Conservation (phyloP, 2,329 filamentous ascomycete genomes). For the Fusarium mangiferae region DNA sequence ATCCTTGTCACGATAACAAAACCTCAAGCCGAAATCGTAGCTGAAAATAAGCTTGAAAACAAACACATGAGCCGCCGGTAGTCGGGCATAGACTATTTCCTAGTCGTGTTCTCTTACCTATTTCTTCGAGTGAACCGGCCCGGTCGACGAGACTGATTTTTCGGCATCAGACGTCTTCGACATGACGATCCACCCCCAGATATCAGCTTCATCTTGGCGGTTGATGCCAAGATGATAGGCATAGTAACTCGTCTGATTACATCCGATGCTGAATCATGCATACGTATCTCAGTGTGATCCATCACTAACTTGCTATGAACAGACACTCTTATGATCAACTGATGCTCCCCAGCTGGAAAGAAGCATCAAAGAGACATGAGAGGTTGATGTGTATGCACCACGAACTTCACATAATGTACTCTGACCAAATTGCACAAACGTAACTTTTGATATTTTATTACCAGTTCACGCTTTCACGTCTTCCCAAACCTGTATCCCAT, state of each 20-base stretch:
- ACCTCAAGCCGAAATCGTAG: background rate
- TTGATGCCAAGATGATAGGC: conserved; percentile 20
- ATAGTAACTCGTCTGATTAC: background rate
- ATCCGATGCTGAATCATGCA: conserved; percentile 1
- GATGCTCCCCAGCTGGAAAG: background rate
- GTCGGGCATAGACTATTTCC: conserved; percentile 3
- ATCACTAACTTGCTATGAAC: background rate
- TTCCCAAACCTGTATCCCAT: background rate
- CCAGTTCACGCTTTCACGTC: background rate
- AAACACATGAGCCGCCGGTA: conserved; percentile 6
- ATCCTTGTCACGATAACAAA: conserved; percentile 26
- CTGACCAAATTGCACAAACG: background rate
- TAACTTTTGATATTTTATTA: background rate
- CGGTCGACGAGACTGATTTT: conserved; percentile 18
- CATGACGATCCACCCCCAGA: conserved; percentile 21
- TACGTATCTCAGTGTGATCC: background rate
- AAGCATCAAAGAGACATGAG: background rate
- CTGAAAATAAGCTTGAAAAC: conserved; percentile 29
- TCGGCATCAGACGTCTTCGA: background rate
- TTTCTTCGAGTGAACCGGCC: conserved; percentile 32
- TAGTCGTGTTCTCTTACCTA: conserved; percentile 15
- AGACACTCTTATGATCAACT: background rate
- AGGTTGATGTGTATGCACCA: background rate
- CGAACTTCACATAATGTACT: background rate
- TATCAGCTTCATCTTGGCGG: conserved; percentile 26